These are phyloP conservation scores for Euphorbia schlechtendalii DNA, from an alignment of 441 rosid genomes.

Conservation along the genomic window DNA sequence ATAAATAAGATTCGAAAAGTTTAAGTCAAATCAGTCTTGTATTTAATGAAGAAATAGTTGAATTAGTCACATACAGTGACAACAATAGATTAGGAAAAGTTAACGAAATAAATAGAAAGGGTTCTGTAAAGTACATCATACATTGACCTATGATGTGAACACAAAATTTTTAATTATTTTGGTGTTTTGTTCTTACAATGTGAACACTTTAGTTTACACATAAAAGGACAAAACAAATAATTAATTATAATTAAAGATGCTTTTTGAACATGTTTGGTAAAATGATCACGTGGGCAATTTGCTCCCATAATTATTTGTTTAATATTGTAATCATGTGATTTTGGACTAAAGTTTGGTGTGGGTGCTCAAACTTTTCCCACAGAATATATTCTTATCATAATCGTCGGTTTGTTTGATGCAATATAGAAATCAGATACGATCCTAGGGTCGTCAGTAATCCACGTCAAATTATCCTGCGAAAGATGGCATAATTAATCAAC, in stretches of 20 bases:
- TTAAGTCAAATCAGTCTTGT: neutral
- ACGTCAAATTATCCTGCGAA: too few species aligned
- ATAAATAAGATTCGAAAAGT: too few species aligned
- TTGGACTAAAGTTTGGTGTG: neutral
- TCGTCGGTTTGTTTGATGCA: too few species aligned
- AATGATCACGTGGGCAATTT: neutral
- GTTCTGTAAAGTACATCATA: neutral
- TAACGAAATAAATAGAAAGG: neutral
- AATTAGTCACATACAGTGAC: conserved; percentile 1
- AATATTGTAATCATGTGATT: neutral
- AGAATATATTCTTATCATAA: too few species aligned
- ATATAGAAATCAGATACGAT: too few species aligned
- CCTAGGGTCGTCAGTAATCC: too few species aligned
- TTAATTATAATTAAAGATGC: too few species aligned
- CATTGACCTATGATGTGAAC: neutral
- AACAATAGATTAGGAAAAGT: neutral
- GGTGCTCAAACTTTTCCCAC: too few species aligned
- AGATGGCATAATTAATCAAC: too few species aligned
- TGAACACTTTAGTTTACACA: neutral
- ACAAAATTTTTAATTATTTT: neutral
- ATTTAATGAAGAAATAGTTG: neutral
- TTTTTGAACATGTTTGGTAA: neutral
- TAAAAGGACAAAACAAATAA: too few species aligned
- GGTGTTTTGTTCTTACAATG: neutral
- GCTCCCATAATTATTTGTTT: neutral